Base-by-base conservation (phyloP, 257 asterid genomes). In the Plantago ovata region DNA sequence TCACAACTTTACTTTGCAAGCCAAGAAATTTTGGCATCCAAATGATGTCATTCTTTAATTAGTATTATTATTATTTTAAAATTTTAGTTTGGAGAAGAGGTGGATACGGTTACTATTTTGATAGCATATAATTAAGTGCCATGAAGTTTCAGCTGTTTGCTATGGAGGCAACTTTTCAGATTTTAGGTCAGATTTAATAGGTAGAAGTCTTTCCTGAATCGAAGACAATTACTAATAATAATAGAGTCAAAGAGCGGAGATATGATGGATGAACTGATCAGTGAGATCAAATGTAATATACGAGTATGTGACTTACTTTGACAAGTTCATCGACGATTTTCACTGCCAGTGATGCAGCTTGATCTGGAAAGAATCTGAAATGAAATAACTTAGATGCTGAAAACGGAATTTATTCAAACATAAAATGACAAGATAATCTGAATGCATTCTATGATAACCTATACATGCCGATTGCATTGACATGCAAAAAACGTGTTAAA, bases 341-440 rank as follows among this genome's bases (percentile, higher is more conserved):
- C 23, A 65, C 32, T 18, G 96, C 96, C 73, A 87, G 65, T n/a
- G 79, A 66, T 21, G 77, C 79, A 40, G 94, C 96, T 67, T 84
- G 83, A 48, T 78, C 84, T n/a, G 94, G 94, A 54, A 80, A 82
- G 76, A 84, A 84, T 67, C 96, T 87, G 81, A 60, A 58, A 51
- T 38, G 20, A 65, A 18, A 48, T 13, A 43, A 60, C 11, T 51
- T 10, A 41, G 24, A 16, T 47, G 16, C 16, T 38, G 42, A 38
- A 20, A 57, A 59, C 43, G 11, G 38, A 15, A 20, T 28, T 49
- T 13, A 50, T 22, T 22, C 18, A 47, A 33, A 12, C 21, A 24
- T 19, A 32, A 20, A 19, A 15, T 38, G 14, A 5, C n/a, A 2
- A 13, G 59, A 61, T 28, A 28, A 28, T 28, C 36, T 28, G 36